Evolutionary conservation across 2,329 filamentous ascomycete species (phyloP).

Genomic region (Alternaria conjuncta): DNA sequence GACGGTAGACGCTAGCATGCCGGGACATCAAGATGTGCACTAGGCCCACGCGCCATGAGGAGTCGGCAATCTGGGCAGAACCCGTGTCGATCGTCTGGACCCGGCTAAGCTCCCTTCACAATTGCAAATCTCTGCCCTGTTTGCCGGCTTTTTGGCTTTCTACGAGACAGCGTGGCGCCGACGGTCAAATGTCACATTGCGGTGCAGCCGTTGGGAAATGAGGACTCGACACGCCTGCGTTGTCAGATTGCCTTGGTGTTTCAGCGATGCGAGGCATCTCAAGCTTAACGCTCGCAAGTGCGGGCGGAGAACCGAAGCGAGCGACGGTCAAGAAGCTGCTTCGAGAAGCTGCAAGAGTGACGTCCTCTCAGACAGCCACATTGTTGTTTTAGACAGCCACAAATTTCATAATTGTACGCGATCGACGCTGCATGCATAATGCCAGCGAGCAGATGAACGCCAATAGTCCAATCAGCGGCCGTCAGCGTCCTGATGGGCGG

Average conservation of each 20-base stretch:
- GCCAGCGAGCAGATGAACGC: background rate
- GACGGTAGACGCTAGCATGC: background rate
- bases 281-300: constrained; percentile 6
- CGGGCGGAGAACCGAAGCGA: constrained; percentile 1
- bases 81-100: constrained; percentile 25
- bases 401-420: background rate
- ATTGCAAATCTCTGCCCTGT: constrained; percentile 17
- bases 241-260: background rate
- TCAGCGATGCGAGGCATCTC: background rate
- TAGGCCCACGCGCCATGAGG: constrained; percentile 9
- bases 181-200: constrained; percentile 9
- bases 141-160: background rate
- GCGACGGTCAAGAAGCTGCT: background rate
- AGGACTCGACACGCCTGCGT: constrained; percentile 8
- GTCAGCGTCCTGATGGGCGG: constrained; percentile 1
- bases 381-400: background rate
- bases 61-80: constrained; percentile 31
- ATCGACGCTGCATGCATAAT: constrained; percentile 7
- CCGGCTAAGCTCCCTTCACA: constrained; percentile 8
- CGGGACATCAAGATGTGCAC: constrained; percentile 3
- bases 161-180: constrained; percentile 1
- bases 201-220: constrained; percentile 7
- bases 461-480: constrained; percentile 7
- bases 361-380: constrained; percentile 39
- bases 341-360: constrained; percentile 18